Evolutionary conservation across 495 filamentous ascomycete species (phyloP).

Genomic region (Glutinoglossum americanum): DNA sequence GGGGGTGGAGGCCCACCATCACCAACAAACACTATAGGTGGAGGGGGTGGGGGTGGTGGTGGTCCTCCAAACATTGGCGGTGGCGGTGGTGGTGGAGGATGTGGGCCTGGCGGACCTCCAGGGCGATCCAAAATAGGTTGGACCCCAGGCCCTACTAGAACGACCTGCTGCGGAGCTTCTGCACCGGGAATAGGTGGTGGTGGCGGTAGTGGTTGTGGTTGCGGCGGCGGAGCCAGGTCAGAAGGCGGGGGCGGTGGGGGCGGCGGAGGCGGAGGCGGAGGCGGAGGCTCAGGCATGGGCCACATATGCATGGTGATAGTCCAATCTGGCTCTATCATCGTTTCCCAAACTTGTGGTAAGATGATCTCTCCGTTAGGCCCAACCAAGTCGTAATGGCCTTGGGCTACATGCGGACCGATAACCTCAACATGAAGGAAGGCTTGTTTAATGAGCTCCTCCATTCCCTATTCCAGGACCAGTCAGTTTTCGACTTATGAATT

Average conservation of each 20-base stretch:
- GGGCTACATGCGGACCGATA: constrained; percentile 60
- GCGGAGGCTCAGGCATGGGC: constrained; percentile 52
- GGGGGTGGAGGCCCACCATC: constrained; percentile 5
- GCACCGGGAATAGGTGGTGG: neutral
- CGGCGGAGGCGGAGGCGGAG: constrained; percentile 16
- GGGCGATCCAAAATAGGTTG: neutral
- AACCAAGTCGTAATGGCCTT: constrained; percentile 68
- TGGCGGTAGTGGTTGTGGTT: neutral
- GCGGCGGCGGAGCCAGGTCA: neutral
- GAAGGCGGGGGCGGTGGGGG: constrained; percentile 1
- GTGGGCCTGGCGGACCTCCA: constrained; percentile 9
- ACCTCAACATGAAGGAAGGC: constrained; percentile 71
- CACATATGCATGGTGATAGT: constrained; percentile 92
- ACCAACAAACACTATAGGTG: neutral
- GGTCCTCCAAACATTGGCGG: constrained; percentile 4
- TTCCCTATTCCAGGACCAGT: constrained; percentile 29
- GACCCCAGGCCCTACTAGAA: constrained; percentile 4
- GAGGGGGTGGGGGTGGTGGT: neutral
- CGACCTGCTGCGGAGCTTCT: constrained; percentile 3
- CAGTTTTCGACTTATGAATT: neutral
- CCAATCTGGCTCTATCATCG: constrained; percentile 70
- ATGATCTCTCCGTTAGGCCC: constrained; percentile 76
- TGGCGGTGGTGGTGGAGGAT: constrained; percentile 13
- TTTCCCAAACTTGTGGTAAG: constrained; percentile 72
- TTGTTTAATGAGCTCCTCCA: constrained; percentile 73